A percentile compares a stretch with the other conserved stretches of the same genome.
Evolutionary conservation across 1,139 yeast species (phyloP).

Genomic region (Geotrichum reessii): DNA sequence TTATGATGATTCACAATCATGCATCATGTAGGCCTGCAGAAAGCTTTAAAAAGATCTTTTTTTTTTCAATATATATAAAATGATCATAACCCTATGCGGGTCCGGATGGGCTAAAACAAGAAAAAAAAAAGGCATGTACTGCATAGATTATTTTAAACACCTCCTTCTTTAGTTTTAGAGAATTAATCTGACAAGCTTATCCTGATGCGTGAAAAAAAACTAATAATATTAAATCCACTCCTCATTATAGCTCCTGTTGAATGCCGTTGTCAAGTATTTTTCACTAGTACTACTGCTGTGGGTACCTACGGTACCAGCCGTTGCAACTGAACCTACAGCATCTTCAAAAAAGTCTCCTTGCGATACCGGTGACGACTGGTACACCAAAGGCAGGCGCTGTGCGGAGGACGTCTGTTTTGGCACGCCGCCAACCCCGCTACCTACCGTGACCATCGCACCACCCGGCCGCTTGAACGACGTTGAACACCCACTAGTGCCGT

Average conservation of each 20-base stretch:
- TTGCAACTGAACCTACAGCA: slow-evolving; percentile 6
- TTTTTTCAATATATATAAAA: no score
- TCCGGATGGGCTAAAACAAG: no score
- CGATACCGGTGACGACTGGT: slow-evolving; percentile 7
- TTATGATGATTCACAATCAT: no score
- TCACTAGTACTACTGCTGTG: not conserved
- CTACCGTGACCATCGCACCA: not conserved
- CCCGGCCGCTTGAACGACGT: slow-evolving; percentile 4
- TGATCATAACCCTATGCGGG: no score
- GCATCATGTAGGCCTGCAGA: no score
- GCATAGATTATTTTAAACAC: no score
- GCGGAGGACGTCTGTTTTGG: not conserved
- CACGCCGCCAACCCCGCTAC: not conserved
- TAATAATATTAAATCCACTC: slow-evolving; percentile 5
- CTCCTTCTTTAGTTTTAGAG: no score
- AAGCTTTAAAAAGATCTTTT: no score
- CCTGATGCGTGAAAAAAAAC: no score
- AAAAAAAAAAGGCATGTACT: no score
- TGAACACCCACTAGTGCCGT: not conserved
- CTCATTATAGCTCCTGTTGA: slow-evolving; percentile 1
- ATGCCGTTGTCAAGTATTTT: not conserved
- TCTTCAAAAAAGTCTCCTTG: slow-evolving; percentile 8
- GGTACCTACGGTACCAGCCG: not conserved
- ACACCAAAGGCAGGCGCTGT: not conserved
- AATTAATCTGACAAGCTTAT: no score